phyloP scores from a whole-genome alignment of 2,329 filamentous ascomycete genomes.

The Sporothrix variecibatus region DNA sequence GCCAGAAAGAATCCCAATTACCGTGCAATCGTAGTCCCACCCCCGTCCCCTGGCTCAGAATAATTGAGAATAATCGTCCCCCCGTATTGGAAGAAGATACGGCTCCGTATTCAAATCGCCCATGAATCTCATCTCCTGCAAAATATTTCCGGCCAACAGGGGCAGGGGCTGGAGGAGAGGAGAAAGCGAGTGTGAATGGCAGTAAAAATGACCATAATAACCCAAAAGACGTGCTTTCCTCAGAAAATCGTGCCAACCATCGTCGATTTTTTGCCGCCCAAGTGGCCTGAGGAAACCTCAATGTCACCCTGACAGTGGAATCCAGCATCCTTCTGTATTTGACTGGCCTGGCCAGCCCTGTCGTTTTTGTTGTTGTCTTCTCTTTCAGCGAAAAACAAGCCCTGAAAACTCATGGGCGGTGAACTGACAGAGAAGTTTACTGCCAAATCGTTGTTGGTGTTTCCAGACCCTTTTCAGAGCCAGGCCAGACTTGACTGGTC shows the following conservation, averaged over 20 bases:
- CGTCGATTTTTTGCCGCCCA: constrained; percentile 7
- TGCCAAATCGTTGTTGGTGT: not conserved
- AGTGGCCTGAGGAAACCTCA: constrained; percentile 14
- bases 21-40: not conserved
- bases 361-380: not conserved
- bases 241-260: constrained; percentile 18
- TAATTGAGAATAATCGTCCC: not conserved
- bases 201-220: not conserved
- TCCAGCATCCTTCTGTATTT: constrained; percentile 4
- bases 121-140: constrained; percentile 21
- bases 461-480: not conserved
- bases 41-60: not conserved
- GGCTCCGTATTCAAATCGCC: not conserved
- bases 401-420: not conserved
- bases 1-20: not conserved
- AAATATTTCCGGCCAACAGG: constrained; percentile 8
- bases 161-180: not conserved
- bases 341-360: not conserved
- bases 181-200: not conserved
- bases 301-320: constrained; percentile 13
- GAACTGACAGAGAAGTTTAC: not conserved
- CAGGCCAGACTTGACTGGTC: not conserved
- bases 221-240: constrained; percentile 12
- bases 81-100: not conserved
- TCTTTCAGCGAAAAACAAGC: not conserved